Conservation (phyloP, 352 stramenopile genomes). For the Aphanomyces euteiches region DNA sequence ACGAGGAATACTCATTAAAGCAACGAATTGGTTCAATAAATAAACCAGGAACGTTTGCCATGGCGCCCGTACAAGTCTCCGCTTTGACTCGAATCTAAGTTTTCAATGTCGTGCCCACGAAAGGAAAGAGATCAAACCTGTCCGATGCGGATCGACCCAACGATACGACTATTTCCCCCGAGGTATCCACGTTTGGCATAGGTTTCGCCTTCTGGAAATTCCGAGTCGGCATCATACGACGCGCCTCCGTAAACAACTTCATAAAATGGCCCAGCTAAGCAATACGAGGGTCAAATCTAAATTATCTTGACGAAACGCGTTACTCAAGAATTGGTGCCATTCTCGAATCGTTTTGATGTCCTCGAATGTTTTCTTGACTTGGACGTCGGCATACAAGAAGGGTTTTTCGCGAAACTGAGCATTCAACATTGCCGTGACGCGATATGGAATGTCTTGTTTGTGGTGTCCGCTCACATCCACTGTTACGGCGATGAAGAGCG, state of each 20-base stretch:
- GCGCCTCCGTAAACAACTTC: slow-evolving; percentile 18
- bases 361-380: slow-evolving; percentile 20
- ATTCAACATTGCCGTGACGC: slow-evolving; percentile 29
- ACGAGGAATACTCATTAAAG: slow-evolving; percentile 13
- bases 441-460: slow-evolving; percentile 6
- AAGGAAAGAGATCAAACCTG: slow-evolving; percentile 10
- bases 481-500: slow-evolving; percentile 26
- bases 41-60: background rate
- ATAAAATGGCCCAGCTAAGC: slow-evolving; percentile 26
- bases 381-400: background rate
- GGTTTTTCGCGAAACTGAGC: slow-evolving; percentile 21
- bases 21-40: slow-evolving; percentile 12
- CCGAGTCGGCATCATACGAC: slow-evolving; percentile 20
- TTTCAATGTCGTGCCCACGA: slow-evolving; percentile 1
- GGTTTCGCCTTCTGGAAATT: slow-evolving; percentile 1
- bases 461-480: slow-evolving; percentile 5
- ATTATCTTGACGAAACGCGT: background rate
- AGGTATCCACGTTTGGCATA: slow-evolving; percentile 13
- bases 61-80: slow-evolving; percentile 8
- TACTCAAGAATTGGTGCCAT: slow-evolving; percentile 27
- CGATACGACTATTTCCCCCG: background rate
- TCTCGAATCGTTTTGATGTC: slow-evolving; percentile 25
- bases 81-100: slow-evolving; percentile 22
- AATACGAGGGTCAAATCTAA: background rate
- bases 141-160: slow-evolving; percentile 25